phyloP scores from a whole-genome alignment of 2,329 filamentous ascomycete genomes.

The Lomentospora prolificans region DNA sequence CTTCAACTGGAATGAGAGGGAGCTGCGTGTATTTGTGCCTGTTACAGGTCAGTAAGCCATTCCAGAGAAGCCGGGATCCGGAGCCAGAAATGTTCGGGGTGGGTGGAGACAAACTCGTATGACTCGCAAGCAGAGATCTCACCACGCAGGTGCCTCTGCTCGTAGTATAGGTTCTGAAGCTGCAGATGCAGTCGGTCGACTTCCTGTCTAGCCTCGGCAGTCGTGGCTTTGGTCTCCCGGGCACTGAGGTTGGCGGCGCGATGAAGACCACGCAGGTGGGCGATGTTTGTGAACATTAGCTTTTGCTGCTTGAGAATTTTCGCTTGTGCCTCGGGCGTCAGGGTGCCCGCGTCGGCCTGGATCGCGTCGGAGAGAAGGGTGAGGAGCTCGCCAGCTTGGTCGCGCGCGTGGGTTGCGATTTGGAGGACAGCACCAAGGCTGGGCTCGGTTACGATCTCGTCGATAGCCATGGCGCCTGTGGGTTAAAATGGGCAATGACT shows the following conservation, averaged over 20 bases:
- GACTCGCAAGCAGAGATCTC: conserved; percentile 87
- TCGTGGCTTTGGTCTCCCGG: conserved; percentile 75
- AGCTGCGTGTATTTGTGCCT: conserved; percentile 84
- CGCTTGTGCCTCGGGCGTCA: conserved; percentile 38
- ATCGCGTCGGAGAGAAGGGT: conserved; percentile 35
- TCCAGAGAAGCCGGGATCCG: no score
- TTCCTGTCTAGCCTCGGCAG: conserved; percentile 79
- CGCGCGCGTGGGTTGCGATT: conserved; percentile 62
- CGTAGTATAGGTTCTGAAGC: conserved; percentile 92
- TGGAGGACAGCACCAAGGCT: conserved; percentile 58
- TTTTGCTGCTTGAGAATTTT: conserved; percentile 70
- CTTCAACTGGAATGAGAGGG: conserved; percentile 71
- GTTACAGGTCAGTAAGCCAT: not conserved
- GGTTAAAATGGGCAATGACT: no score
- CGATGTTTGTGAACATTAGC: conserved; percentile 65
- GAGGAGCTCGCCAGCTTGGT: conserved; percentile 60
- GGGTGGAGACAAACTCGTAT: conserved; percentile 72
- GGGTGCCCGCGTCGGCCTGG: conserved; percentile 31
- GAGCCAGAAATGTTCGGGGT: not conserved
- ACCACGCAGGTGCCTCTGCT: conserved; percentile 80
- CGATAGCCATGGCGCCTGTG: conserved; percentile 27
- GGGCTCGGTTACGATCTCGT: conserved; percentile 29
- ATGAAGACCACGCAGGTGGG: conserved; percentile 73
- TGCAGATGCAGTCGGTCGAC: conserved; percentile 87
- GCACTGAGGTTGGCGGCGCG: conserved; percentile 71